Evolutionary conservation across 306 rosid species (phyloP), one percentile per base, ranked within the genome.

Genomic region (Prosopis cineraria): DNA sequence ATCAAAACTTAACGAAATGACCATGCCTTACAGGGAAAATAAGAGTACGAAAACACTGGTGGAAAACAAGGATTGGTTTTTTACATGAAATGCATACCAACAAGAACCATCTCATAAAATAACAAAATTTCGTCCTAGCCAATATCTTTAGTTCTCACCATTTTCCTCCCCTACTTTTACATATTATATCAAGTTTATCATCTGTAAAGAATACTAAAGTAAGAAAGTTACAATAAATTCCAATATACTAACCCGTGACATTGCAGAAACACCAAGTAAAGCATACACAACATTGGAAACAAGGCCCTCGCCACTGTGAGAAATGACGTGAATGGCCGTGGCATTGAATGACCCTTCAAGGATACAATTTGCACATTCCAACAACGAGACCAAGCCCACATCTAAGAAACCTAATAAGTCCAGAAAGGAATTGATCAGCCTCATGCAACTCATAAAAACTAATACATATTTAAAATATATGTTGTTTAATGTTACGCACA

Each of bases 251-350:
- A 90, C 98, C 89, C 98, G 91, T 30, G 98, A 94, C 97, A 94
- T 94, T 74, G 98, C 98, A 68, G 98, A 94, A 74, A 94, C 96
- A 71, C 98, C 98, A 0, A 94, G 98, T 81, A 94, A 88, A 79
- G 98, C 98, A 82, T 94, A 94, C 70, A 94, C 91, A 82, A 94
- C 88, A 74, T 94, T 92, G 27, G 98, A 94, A 22, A 94, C 94
- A 52, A 94, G 96, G 59, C 97, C 98, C 91, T 94, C 98, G 6
- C 98, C 97, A 65, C 93, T 89, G 80, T 65, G 94, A 82, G 96
- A 94, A 68, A 94, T 83, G 75, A 94, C 93, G 70, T 83, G 94
- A 81, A 92, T 78, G 74, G 86, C 83, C 70, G 85, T 88, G 76
- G 88, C 74, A 73, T 85, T 85, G 87, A 90, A 89, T 70, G 97